phyloP scores from a whole-genome alignment of 73 alveolate genomes.

The Halteria grandinella region DNA sequence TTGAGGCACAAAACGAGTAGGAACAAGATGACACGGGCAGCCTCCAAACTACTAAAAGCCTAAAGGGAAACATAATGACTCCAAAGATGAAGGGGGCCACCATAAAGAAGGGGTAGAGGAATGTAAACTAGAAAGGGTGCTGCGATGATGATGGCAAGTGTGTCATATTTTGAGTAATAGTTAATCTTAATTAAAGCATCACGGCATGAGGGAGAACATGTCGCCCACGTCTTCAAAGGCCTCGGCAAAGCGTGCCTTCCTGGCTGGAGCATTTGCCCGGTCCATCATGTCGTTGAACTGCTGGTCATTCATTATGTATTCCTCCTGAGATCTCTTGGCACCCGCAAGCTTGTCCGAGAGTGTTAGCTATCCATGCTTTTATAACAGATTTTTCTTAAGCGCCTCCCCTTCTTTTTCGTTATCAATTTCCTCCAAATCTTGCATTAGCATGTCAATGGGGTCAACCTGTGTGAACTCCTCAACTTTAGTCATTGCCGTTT shows the following conservation, averaged over 20 bases:
- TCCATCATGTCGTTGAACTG: not conserved
- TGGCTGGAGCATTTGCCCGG: not conserved
- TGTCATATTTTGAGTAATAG: slow-evolving; percentile 7
- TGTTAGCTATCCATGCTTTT: not conserved
- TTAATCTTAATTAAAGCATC: not conserved
- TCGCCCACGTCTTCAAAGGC: slow-evolving; percentile 40
- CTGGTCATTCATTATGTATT: slow-evolving; percentile 1
- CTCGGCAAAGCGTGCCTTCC: slow-evolving; percentile 32
- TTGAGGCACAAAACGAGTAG: not conserved
- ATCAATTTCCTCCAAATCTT: slow-evolving; percentile 31
- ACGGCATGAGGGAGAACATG: not conserved
- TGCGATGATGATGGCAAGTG: slow-evolving; percentile 6
- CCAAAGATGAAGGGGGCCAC: slow-evolving; percentile 12
- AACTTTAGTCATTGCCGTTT: slow-evolving; percentile 7
- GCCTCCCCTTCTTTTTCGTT: slow-evolving; percentile 40
- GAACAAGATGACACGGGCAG: too few relatives aligned
- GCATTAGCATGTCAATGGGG: not conserved
- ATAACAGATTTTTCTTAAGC: slow-evolving; percentile 17
- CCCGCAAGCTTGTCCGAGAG: not conserved
- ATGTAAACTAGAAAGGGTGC: slow-evolving; percentile 20
- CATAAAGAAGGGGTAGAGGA: not conserved
- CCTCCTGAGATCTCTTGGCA: slow-evolving; percentile 8
- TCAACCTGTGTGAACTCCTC: slow-evolving; percentile 28
- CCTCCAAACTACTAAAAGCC: too few relatives aligned
- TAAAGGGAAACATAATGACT: not conserved